phyloP scores from a whole-genome alignment of 2,329 filamentous ascomycete genomes.

The Clarireedia homoeocarpa region DNA sequence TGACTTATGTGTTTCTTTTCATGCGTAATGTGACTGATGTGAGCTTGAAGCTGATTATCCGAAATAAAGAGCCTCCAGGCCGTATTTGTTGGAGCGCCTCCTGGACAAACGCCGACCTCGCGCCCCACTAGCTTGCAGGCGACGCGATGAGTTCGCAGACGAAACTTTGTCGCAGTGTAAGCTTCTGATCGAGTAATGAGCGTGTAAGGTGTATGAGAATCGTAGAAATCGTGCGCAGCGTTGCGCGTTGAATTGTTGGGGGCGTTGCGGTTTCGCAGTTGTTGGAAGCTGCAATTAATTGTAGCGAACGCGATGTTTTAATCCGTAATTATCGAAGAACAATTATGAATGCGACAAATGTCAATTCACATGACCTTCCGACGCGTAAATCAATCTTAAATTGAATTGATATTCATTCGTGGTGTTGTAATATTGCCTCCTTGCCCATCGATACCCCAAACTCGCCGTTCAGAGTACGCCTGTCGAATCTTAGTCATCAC shows the following conservation, averaged over 20 bases:
- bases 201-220: neutral
- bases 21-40: slow-evolving; percentile 1
- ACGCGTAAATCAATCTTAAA: slow-evolving; percentile 28
- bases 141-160: neutral
- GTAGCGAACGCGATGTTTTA: slow-evolving; percentile 21
- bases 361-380: slow-evolving; percentile 19
- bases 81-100: neutral
- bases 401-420: slow-evolving; percentile 19
- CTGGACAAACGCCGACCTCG: neutral
- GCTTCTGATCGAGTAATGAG: neutral
- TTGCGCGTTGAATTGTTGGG: slow-evolving; percentile 9
- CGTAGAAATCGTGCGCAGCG: neutral
- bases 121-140: neutral
- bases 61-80: neutral
- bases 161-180: neutral
- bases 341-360: slow-evolving; percentile 18
- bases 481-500: slow-evolving; percentile 14
- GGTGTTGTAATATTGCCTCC: slow-evolving; percentile 22
- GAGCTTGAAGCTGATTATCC: neutral
- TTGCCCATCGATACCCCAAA: slow-evolving; percentile 11
- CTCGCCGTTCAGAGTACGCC: slow-evolving; percentile 15
- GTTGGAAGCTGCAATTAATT: neutral
- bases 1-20: slow-evolving; percentile 6
- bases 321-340: slow-evolving; percentile 14
- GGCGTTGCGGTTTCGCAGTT: slow-evolving; percentile 10